A percentile compares a stretch with the other conserved stretches of the same genome.
Conservation (phyloP, 164 flowering plant genomes). For the grape (Vitis vinifera) region ASM3070453v1 NC_081805.1:10939501-10940000, state of each 20-base stretch:
- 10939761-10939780: too few relatives aligned
- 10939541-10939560: conserved; percentile 88
- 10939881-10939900: too few relatives aligned
- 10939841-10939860: too few relatives aligned
- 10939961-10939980: too few relatives aligned
- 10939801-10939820: too few relatives aligned
- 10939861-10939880: too few relatives aligned
- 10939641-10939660: conserved; percentile 69
- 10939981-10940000: too few relatives aligned
- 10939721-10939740: background rate
- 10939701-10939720: conserved; percentile 33
- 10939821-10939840: too few relatives aligned
- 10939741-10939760: background rate
- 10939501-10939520: background rate
- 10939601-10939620: conserved; percentile 54
- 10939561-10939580: conserved; percentile 76
- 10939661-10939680: conserved; percentile 89
- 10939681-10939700: conserved; percentile 55
- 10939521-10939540: conserved; percentile 35
- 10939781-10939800: too few relatives aligned
- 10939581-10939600: conserved; percentile 43
- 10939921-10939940: too few relatives aligned
- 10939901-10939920: too few relatives aligned
- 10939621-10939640: conserved; percentile 34
- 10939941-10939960: too few relatives aligned